Base-by-base conservation (phyloP, 306 rosid species). In the Datisca glomerata region DNA sequence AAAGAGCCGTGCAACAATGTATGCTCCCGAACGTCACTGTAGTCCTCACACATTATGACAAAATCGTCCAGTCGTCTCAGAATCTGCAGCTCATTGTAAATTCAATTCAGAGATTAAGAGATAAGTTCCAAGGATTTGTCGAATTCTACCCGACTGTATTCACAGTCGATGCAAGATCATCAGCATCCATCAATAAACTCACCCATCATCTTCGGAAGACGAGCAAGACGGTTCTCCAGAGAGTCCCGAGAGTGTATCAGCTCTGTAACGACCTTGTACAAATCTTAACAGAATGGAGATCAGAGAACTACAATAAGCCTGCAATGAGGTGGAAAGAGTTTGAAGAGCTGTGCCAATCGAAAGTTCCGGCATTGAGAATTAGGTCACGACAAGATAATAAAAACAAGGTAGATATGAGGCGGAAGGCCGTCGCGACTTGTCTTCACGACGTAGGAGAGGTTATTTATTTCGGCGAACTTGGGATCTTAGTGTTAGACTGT, bases 271-370 rank as follows among this genome's bases (percentile, higher is more conserved):
- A 84, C 51, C 66, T 91, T 15, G 73, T 71, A 49, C 81, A 78
- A 55, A 69, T 72, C 45, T 49, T 91, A 57, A 72, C 85, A 46
- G 85, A 84, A 18, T 91, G 98, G 98, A 80, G 96, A 68, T 66
- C 80, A 1, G 81, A 75, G 73, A 91, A 91, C 61, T 68, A 70
- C 76, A 78, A 91, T 79, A 91, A 78, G 70, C 92, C 96, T 18
- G 96, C 81, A 13, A 84, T 91, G 94, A 79, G 61, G 57, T 91
- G 93, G 98, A 80, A 75, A 55, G 96, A 91, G 64, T 91, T 84
- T 36, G 73, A 56, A 20, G 93, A 78, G 33, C 66, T 84, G 47
- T 84, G 98, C 63, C 98, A 91, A 80, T 68, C 57, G 3, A 79
- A 66, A 71, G 81, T 78, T 40, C 81, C 78, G 0, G 43, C 63